Base-by-base conservation (phyloP, 257 asterid genomes). In the Orobanche coerulescens region DNA sequence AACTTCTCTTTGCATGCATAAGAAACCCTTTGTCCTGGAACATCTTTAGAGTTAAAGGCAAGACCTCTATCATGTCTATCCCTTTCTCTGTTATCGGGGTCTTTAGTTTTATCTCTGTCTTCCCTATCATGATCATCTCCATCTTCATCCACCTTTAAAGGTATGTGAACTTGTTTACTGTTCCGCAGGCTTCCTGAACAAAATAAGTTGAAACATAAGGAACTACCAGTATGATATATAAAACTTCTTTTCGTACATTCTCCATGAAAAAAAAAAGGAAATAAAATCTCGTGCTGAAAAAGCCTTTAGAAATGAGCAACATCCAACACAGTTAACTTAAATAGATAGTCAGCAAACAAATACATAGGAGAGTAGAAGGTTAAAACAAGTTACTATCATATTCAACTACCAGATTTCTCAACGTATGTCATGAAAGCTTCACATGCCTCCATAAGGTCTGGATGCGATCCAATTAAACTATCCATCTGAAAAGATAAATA, bases 1-100 rank as follows among this genome's bases (percentile, higher is more conserved):
- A 81, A 79, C 75, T 89, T 93, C 58, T 93, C 97, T 76, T 75
- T 92, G 75, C 78, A 79, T 62, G 81, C 71, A 76, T 69, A 83
- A 19, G 77, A 40, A 67, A 77, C 61, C 78, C 68, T 90, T 66
- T 82, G 94, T 65, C 84, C 95, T 26, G 42, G 59, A 33, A 75
- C 49, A 66, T 84, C 95, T 75, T 67, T 82, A 77, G 74, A 20
- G 70, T 55, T 65, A 58, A 71, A 73, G 67, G 76, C 48, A 22
- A 78, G 61, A 67, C 81, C 85, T 73, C 78, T 68, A 28, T 83
- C 84, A 58, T 67, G 70, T 75, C 92, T 79, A 64, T 79, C 90
- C 76, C 77, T 79, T 71, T 84, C 97, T 79, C 79, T 78, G 66
- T 34, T 65, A 47, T 78, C 80, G 51, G 22, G 72, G 53, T 79